Evolutionary conservation across 163 green algal genomes (phyloP), one percentile per base, ranked within the genome.

Genomic region (Scenedesmus sp.): DNA sequence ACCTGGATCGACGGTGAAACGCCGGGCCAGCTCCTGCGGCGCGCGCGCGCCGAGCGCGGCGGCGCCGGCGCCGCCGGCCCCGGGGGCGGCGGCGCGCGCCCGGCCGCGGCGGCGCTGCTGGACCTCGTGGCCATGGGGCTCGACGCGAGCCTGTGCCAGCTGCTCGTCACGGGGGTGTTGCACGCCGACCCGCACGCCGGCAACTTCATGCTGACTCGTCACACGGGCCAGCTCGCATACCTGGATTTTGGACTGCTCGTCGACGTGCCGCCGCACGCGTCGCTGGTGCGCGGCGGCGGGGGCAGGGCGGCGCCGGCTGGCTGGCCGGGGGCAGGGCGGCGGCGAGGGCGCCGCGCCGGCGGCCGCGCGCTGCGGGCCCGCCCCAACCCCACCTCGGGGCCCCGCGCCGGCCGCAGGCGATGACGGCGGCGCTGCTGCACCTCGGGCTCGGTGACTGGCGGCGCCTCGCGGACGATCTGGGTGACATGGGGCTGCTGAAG

Each of bases 131-230:
- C 70, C 10, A 70, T 82, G 10, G 70, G 83, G 13, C 53, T 90
- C 22, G 82, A 88, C 9, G 62, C 57, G 13, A 86, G 73, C 54
- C 66, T 90, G 47, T 66, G 64, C 48, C 83, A 88, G 78, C 87
- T 93, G 29, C 67, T 93, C 6, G 78, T 86, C 14, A 90, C 80
- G 1, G 86, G 88, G 18, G 77, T 90, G 29, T 60, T 93, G 53
- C 88, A 93, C 80, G 86, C 86, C 29, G 87, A 87, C 63, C 83
- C 83, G 2, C 87, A 92, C 74, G 85, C 87, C 7, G 87, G 87
- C 22, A 92, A 92, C 75, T 60, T 90, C 31, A 48, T 90, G 53
- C 70, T 78, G 26, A 77, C 82, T 4, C n/a, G n/a, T n/a, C 70
- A 44, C 9, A 48, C 86, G 13, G 83, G 83, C 28, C 36, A 63